Conservation (phyloP, 2,329 filamentous ascomycete species). For the Phialophora chinensis region DNA sequence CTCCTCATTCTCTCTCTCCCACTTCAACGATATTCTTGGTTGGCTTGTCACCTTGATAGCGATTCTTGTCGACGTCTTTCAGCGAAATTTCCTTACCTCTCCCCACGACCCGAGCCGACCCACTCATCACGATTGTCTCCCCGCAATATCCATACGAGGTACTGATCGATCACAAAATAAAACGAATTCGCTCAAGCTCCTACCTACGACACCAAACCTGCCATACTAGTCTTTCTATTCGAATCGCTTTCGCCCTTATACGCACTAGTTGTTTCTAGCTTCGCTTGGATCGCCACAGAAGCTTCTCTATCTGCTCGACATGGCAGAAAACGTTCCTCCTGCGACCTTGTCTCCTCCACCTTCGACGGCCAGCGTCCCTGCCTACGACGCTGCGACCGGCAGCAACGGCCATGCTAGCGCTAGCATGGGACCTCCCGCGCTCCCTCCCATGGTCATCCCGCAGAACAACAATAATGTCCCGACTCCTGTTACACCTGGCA, state of each 20-base stretch:
- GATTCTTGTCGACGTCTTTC: conserved; percentile 32
- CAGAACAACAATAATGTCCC: conserved; percentile 96
- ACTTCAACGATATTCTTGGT: conserved; percentile 33
- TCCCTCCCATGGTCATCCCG: conserved; percentile 83
- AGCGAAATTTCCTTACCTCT: conserved; percentile 29
- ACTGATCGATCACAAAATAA: conserved; percentile 15
- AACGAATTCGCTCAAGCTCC: conserved; percentile 24
- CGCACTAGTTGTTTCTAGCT: conserved; percentile 22
- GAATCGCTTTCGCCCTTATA: conserved; percentile 9
- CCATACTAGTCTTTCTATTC: conserved; percentile 14
- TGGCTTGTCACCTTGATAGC: conserved; percentile 38
- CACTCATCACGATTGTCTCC: conserved; percentile 15
- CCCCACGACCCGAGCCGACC: conserved; percentile 19
- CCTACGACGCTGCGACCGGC: conserved; percentile 73
- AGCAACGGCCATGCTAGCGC: conserved; percentile 63
- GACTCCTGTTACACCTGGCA: conserved; percentile 82
- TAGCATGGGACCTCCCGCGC: conserved; percentile 81
- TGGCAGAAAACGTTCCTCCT: conserved; percentile 77
- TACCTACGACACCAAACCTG: conserved; percentile 15
- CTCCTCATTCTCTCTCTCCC: conserved; percentile 28
- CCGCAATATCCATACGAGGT: conserved; percentile 24
- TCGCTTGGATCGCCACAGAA: conserved; percentile 25
- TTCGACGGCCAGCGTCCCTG: conserved; percentile 72
- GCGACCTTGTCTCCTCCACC: conserved; percentile 68
- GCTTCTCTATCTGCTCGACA: conserved; percentile 47